These are phyloP conservation scores for Meyerozyma elateridarum DNA, from an alignment of 1,139 yeast species.

Conservation along the genomic window DNA sequence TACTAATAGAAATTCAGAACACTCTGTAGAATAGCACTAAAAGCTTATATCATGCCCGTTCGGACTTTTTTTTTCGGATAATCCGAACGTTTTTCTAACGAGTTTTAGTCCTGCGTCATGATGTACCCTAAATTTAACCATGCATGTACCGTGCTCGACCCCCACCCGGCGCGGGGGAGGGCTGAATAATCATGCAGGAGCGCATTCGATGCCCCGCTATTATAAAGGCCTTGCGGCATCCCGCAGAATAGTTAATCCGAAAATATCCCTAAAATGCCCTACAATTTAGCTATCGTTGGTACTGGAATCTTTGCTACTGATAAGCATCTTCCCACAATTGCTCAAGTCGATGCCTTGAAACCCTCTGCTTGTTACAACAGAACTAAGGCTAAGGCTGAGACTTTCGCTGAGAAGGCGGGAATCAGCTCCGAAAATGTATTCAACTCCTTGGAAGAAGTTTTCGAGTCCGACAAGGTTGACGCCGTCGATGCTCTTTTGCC, in stretches of 20 bases:
- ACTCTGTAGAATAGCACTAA: no score
- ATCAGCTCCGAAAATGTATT: conserved; percentile 50
- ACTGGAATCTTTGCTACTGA: conserved; percentile 91
- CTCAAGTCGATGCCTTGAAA: conserved; percentile 31
- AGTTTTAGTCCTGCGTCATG: no score
- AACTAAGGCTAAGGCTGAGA: conserved; percentile 75
- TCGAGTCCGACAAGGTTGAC: conserved; percentile 61
- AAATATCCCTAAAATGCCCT: no score
- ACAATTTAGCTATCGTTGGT: conserved; percentile 70
- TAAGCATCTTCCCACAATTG: conserved; percentile 71
- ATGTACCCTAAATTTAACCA: no score
- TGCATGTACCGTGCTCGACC: conserved; percentile 11
- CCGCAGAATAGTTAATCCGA: conserved; percentile 25
- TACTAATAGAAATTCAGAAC: no score
- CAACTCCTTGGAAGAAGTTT: conserved; percentile 58
- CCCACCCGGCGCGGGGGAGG: no score
- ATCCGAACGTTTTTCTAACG: no score
- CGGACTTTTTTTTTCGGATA: background rate
- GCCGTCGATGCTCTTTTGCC: conserved; percentile 83
- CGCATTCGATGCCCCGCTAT: conserved; percentile 6
- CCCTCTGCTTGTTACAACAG: conserved; percentile 70
- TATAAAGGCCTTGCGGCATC: background rate
- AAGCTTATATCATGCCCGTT: no score
- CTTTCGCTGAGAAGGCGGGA: conserved; percentile 64
- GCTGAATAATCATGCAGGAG: conserved; percentile 12